Conservation (phyloP, 768 basidiomycete genomes). For the Tubosaeta brunneosetosa region DNA sequence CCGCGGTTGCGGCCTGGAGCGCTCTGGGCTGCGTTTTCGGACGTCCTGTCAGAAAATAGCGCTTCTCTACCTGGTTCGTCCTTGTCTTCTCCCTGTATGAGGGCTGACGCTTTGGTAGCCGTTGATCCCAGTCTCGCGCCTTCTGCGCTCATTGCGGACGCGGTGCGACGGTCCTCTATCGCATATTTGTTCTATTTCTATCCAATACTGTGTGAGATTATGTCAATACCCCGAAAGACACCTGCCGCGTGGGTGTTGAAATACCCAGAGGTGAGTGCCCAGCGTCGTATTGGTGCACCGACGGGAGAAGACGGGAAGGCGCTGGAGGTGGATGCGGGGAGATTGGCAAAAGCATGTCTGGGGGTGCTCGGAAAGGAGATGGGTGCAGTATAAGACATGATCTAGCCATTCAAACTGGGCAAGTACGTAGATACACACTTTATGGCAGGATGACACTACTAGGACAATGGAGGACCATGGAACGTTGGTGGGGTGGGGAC, state of each 20-base stretch:
- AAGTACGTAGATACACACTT: too few relatives aligned
- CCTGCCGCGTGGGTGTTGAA: constrained; percentile 61
- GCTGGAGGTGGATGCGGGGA: constrained; percentile 59
- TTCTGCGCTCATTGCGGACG: constrained; percentile 58
- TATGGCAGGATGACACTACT: background rate
- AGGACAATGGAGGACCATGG: background rate
- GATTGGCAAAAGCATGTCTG: constrained; percentile 62
- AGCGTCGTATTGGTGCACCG: constrained; percentile 19
- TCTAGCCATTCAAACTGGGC: background rate
- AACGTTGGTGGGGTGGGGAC: constrained; percentile 26
- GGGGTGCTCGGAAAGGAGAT: constrained; percentile 71
- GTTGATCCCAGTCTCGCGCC: constrained; percentile 46
- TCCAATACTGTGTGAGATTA: constrained; percentile 71
- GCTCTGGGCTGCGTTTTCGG: constrained; percentile 70
- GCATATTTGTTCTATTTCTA: constrained; percentile 92
- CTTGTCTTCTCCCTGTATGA: background rate
- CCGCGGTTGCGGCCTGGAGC: constrained; percentile 72
- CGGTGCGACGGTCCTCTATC: constrained; percentile 66
- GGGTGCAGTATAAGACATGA: constrained; percentile 38
- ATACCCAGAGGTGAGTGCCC: constrained; percentile 2
- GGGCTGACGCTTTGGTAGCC: constrained; percentile 15
- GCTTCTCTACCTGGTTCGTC: constrained; percentile 54
- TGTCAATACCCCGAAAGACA: constrained; percentile 61
- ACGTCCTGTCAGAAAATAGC: constrained; percentile 54
- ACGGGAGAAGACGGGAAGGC: constrained; percentile 18